Conservation (phyloP, 257 asterid species). For the Rubia yunnanensis region DNA sequence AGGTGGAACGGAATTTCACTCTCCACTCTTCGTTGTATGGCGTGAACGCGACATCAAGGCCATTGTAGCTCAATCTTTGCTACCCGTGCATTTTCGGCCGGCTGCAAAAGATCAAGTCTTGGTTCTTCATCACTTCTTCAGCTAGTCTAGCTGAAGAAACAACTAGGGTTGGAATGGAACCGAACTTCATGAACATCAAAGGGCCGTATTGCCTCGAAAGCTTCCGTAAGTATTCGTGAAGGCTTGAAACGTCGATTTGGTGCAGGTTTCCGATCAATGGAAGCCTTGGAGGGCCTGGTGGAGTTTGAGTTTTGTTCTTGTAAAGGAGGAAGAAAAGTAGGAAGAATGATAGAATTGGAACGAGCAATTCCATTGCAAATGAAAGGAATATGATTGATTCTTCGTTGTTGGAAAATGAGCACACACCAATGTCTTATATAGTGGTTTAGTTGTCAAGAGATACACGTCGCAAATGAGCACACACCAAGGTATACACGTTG, state of each 20-base stretch:
- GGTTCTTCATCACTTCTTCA: neutral
- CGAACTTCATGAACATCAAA: neutral
- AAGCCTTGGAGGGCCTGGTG: constrained; percentile 2
- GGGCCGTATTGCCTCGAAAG: neutral
- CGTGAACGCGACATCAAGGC: neutral
- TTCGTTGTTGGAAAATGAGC: too few relatives aligned
- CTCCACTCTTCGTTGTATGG: neutral
- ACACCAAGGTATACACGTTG: too few relatives aligned
- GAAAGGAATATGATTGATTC: too few relatives aligned
- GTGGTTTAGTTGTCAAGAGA: neutral
- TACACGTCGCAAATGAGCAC: neutral
- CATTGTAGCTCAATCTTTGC: neutral
- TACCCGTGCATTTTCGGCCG: neutral
- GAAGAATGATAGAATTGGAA: neutral
- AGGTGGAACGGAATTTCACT: too few relatives aligned
- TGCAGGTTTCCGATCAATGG: neutral
- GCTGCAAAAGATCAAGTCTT: neutral
- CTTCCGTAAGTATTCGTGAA: neutral
- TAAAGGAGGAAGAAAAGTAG: neutral
- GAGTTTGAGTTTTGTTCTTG: neutral
- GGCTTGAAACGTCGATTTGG: neutral
- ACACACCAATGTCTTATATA: neutral
- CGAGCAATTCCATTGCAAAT: neutral
- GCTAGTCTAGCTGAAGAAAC: neutral
- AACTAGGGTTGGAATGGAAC: neutral